These are phyloP conservation scores for Podaxis rugospora DNA, from an alignment of 768 basidiomycete species.

Conservation along the genomic window DNA sequence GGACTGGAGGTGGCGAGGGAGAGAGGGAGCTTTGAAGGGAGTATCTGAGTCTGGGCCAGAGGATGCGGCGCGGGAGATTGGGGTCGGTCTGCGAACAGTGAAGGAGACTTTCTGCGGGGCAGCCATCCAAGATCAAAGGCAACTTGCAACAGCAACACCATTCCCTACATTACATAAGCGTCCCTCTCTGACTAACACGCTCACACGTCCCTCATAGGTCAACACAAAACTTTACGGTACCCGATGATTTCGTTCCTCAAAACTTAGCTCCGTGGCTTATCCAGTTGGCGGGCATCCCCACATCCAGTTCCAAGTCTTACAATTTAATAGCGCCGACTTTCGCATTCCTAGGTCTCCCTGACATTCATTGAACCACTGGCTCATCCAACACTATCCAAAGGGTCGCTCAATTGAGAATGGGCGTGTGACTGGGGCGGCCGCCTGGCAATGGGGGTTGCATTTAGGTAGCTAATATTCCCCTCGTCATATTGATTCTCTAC, in stretches of 20 bases:
- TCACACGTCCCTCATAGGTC: too few relatives aligned
- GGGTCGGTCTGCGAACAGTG: slow-evolving; percentile 77
- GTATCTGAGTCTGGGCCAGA: slow-evolving; percentile 61
- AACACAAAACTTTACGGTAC: not conserved
- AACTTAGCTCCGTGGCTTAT: too few relatives aligned
- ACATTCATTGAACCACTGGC: not conserved
- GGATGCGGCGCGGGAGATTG: slow-evolving; percentile 57
- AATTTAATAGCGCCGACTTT: not conserved
- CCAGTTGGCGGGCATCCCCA: too few relatives aligned
- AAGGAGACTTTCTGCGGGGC: slow-evolving; percentile 61
- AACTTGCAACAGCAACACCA: not conserved
- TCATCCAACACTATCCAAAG: not conserved
- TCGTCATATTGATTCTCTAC: not conserved
- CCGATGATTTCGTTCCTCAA: not conserved
- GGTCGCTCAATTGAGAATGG: too few relatives aligned
- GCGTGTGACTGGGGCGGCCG: too few relatives aligned
- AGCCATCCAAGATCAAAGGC: slow-evolving; percentile 6
- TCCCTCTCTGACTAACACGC: not conserved
- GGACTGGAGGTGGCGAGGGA: slow-evolving; percentile 52
- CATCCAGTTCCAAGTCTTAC: too few relatives aligned
- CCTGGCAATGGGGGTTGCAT: too few relatives aligned
- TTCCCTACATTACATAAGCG: not conserved
- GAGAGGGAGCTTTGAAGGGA: slow-evolving; percentile 51
- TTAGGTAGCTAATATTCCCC: not conserved
- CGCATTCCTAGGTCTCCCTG: not conserved